Evolutionary conservation across 2,329 filamentous ascomycete genomes (phyloP).

Genomic region (Rachicladosporium sp.): DNA sequence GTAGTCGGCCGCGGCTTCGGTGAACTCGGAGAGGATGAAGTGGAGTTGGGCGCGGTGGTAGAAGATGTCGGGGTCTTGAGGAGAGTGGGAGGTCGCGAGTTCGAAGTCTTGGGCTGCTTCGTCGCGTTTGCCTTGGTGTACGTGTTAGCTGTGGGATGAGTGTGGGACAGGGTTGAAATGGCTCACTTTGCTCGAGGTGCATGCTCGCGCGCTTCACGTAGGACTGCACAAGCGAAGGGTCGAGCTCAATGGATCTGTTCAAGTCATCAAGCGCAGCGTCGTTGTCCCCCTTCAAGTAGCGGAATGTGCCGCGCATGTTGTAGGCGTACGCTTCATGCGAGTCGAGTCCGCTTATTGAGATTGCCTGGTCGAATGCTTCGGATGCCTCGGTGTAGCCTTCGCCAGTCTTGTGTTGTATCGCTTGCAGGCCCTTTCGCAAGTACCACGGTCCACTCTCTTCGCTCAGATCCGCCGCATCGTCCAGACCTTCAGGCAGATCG

Average conservation of each 20-base stretch:
- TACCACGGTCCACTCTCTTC: constrained; percentile 74
- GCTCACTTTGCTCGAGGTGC: constrained; percentile 77
- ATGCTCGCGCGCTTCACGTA: constrained; percentile 99
- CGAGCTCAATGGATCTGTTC: constrained; percentile 83
- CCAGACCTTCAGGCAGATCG: constrained; percentile 66
- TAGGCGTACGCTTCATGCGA: constrained; percentile 83
- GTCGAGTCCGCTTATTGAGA: constrained; percentile 68
- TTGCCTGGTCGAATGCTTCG: constrained; percentile 71
- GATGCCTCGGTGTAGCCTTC: constrained; percentile 87
- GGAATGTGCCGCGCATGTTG: constrained; percentile 94
- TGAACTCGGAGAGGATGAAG: constrained; percentile 92
- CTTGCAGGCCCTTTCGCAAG: constrained; percentile 68
- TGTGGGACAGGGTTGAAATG: too few species aligned
- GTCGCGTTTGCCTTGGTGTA: constrained; percentile 76
- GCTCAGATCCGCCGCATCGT: constrained; percentile 64
- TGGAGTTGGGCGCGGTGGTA: constrained; percentile 97
- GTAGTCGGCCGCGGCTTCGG: constrained; percentile 92
- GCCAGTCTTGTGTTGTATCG: constrained; percentile 73
- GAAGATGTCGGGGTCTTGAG: constrained; percentile 89
- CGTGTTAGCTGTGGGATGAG: too few species aligned
- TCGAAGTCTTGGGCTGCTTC: constrained; percentile 80
- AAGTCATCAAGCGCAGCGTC: constrained; percentile 71
- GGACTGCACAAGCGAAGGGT: constrained; percentile 81
- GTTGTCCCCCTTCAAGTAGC: constrained; percentile 82
- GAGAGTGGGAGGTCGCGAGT: constrained; percentile 71